Conservation (phyloP, 371 early-diverging fungal genomes). For the Mortierella sp. region DNA sequence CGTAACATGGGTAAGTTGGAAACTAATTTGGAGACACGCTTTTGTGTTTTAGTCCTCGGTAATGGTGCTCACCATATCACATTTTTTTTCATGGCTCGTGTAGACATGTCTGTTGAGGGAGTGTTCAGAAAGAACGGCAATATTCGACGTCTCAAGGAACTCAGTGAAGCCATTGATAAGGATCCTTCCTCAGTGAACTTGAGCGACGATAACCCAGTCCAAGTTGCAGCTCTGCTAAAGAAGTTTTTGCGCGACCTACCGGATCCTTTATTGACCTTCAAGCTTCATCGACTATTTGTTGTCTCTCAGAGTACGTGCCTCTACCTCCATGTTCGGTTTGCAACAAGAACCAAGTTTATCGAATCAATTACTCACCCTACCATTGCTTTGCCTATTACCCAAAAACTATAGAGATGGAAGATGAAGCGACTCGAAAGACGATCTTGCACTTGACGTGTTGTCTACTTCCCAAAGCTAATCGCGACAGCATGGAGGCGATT, state of each 20-base stretch:
- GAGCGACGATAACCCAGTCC: slow-evolving; percentile 82
- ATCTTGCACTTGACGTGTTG: slow-evolving; percentile 83
- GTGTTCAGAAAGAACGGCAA: slow-evolving; percentile 98
- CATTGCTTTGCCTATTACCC: neutral
- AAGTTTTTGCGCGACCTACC: slow-evolving; percentile 95
- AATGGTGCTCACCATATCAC: too few species aligned
- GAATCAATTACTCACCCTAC: neutral
- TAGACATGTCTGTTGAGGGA: slow-evolving; percentile 92
- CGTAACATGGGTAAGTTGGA: slow-evolving; percentile 85
- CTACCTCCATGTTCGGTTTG: neutral
- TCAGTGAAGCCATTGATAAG: slow-evolving; percentile 79
- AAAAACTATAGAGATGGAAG: slow-evolving; percentile 64
- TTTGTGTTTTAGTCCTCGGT: too few species aligned
- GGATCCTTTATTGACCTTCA: slow-evolving; percentile 92
- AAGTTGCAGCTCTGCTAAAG: slow-evolving; percentile 93
- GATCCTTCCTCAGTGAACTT: slow-evolving; percentile 76
- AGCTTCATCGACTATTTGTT: slow-evolving; percentile 84
- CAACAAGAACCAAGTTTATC: neutral
- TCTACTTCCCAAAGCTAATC: slow-evolving; percentile 89
- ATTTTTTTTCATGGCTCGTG: too few species aligned
- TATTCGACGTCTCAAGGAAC: slow-evolving; percentile 83
- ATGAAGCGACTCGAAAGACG: slow-evolving; percentile 59
- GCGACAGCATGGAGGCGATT: slow-evolving; percentile 91
- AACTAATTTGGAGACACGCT: too few species aligned
- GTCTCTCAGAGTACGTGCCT: slow-evolving; percentile 73